Evolutionary conservation across 345 rosid species (phyloP).

Genomic region (Citrus glauca): DNA sequence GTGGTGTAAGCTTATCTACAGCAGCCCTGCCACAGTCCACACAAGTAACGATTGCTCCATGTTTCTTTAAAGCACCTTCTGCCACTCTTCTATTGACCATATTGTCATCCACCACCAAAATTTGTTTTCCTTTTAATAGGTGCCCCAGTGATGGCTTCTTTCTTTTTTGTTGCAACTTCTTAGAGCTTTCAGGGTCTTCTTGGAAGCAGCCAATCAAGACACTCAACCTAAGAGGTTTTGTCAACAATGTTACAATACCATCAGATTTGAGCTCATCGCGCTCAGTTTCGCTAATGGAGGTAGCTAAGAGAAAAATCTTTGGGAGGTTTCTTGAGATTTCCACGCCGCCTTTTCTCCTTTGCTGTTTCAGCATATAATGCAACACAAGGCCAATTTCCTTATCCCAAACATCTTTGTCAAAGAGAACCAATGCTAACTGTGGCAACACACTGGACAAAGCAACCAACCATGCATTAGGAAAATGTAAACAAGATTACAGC

Average conservation of each 20-base stretch:
- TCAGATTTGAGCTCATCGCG: slow-evolving; percentile 45
- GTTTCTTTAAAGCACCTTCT: slow-evolving; percentile 77
- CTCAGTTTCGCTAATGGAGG: slow-evolving; percentile 38
- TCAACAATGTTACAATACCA: slow-evolving; percentile 47
- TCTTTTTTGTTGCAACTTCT: slow-evolving; percentile 41
- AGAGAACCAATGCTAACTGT: slow-evolving; percentile 48
- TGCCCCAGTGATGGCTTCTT: slow-evolving; percentile 48
- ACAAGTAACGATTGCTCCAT: slow-evolving; percentile 76
- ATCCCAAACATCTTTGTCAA: slow-evolving; percentile 77
- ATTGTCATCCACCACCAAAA: slow-evolving; percentile 94
- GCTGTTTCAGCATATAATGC: slow-evolving; percentile 28
- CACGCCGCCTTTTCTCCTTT: slow-evolving; percentile 18
- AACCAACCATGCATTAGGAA: slow-evolving; percentile 7
- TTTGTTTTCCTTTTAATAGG: slow-evolving; percentile 54
- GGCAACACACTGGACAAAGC: slow-evolving; percentile 32
- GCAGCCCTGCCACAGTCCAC: slow-evolving; percentile 80
- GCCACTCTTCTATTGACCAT: slow-evolving; percentile 87
- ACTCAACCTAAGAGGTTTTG: slow-evolving; percentile 74
- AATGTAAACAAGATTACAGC: neutral
- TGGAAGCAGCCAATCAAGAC: slow-evolving; percentile 63
- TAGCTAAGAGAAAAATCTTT: slow-evolving; percentile 54
- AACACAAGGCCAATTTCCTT: slow-evolving; percentile 37
- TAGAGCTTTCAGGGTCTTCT: slow-evolving; percentile 60
- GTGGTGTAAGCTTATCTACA: slow-evolving; percentile 62
- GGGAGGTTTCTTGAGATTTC: slow-evolving; percentile 28